Evolutionary conservation across 805 yeast species (phyloP), one percentile per base, ranked within the genome.

Genomic region (Candida alai): DNA sequence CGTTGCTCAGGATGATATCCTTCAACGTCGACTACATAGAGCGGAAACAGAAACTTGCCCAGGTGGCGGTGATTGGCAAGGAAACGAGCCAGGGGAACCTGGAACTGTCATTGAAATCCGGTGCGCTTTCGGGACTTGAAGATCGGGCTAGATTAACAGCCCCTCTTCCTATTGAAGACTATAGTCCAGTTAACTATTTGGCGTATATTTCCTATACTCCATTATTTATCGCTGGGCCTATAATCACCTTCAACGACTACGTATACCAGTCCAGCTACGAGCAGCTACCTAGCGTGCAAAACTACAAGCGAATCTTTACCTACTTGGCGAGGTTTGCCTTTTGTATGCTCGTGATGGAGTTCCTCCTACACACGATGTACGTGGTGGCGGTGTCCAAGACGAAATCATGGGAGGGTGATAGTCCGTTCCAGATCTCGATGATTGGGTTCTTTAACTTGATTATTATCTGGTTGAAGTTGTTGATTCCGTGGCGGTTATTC

Each of bases 401-500:
- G 2, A 78, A 82, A 44, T 95, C 96, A 2, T 90, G 97, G 96
- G 70, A 72, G 10, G 86, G 85, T 6, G 84, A 86, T 47, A 70
- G 95, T 0, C 96, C 97, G 3, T 86, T 88, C 58, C 95, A 93
- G 58, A 80, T 89, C 36, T 83, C 95, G 4, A 90, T 93, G 97
- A 75, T 93, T 52, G 97, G 96, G 0, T 64, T 87, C 42, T 85
- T 90, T 68, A 89, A 87, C 51, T 69, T 93, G 49, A 89, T 85
- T 49, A 76, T 93, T 34, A 85, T 93, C 36, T 93, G 97, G 97
- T 69, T 93, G 45, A 93, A 93, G 55, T 60, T 93, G 24, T 70
- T 93, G 37, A 82, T 93, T 34, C 98, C 98, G 5, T 93, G 99
- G 99, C 72, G 99, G 52, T 62, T 90, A 31, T 93, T 93, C 63